A percentile compares a stretch with the other conserved stretches of the same genome.
phyloP scores from a whole-genome alignment of 1,284 basidiomycete species.

The Thelephora terrestris region DNA sequence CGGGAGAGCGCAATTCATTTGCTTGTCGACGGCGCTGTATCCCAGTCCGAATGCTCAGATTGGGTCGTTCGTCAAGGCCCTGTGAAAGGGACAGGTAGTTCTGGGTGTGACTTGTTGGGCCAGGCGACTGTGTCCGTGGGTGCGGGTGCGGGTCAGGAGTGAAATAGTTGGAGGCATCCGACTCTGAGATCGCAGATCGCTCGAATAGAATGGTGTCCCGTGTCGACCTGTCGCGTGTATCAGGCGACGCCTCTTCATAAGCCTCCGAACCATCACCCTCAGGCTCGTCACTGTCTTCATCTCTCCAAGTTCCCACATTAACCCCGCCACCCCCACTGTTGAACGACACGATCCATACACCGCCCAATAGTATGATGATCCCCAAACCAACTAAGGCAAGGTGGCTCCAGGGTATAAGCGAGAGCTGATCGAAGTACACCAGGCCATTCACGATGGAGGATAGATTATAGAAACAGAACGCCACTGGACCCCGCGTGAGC shows the following conservation, averaged over 20 bases:
- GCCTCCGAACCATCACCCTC: conserved; percentile 13
- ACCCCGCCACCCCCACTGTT: conserved; percentile 45
- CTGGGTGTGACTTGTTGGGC: not conserved
- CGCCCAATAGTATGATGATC: conserved; percentile 71
- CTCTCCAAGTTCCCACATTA: conserved; percentile 44
- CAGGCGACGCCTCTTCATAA: conserved; percentile 22
- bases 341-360: conserved; percentile 84
- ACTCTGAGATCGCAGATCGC: conserved; percentile 6
- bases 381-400: conserved; percentile 72
- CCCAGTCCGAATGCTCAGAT: not conserved
- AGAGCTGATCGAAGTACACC: conserved; percentile 87
- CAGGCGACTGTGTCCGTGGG: not conserved
- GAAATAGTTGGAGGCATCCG: not conserved
- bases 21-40: not conserved
- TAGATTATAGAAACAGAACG: conserved; percentile 94
- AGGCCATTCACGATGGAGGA: conserved; percentile 84
- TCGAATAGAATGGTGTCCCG: conserved; percentile 7
- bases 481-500: conserved; percentile 37
- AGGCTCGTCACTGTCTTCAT: conserved; percentile 20
- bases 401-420: conserved; percentile 58
- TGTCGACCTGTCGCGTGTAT: conserved; percentile 11
- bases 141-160: not conserved
- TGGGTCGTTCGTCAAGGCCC: not conserved
- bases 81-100: not conserved
- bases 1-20: not conserved